phyloP scores from a whole-genome alignment of 179 eudicot species.

The Heliamphora pulchella region DNA sequence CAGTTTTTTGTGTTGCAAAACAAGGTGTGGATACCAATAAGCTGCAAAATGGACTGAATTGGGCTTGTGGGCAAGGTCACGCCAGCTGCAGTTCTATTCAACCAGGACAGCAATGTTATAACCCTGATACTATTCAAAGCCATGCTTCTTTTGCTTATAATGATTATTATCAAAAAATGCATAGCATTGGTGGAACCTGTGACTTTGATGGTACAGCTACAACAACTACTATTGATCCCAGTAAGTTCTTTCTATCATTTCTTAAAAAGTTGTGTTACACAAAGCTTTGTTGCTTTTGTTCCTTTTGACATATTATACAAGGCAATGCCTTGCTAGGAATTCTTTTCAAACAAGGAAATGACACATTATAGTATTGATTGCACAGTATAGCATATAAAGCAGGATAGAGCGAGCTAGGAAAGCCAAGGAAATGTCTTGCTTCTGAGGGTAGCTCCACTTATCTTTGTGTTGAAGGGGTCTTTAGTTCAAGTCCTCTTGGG shows the following conservation, averaged over 20 bases:
- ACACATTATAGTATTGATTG: too few relatives aligned
- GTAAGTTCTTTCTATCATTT: constrained; percentile 41
- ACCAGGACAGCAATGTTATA: constrained; percentile 57
- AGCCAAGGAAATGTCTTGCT: too few relatives aligned
- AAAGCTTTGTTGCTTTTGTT: neutral
- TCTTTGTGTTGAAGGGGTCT: too few relatives aligned
- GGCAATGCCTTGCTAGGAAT: neutral
- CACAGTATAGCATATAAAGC: too few relatives aligned
- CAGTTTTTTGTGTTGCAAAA: constrained; percentile 57
- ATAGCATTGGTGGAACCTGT: constrained; percentile 68
- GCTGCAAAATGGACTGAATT: constrained; percentile 55
- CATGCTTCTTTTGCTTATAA: constrained; percentile 95
- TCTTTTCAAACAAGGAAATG: neutral
- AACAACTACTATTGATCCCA: constrained; percentile 58
- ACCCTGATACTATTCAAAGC: constrained; percentile 56
- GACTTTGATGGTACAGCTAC: constrained; percentile 80
- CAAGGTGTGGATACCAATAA: constrained; percentile 44
- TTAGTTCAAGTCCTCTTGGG: too few relatives aligned
- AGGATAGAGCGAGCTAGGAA: too few relatives aligned
- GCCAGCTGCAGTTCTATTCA: constrained; percentile 84
- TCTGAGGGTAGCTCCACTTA: too few relatives aligned
- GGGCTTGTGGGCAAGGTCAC: constrained; percentile 89
- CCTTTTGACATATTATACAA: neutral
- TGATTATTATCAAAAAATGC: constrained; percentile 78
- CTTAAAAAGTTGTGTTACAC: neutral